These are phyloP conservation scores for Stephanocyclus meneghinianus DNA, from an alignment of 352 stramenopile species.

Conservation along the genomic window DNA sequence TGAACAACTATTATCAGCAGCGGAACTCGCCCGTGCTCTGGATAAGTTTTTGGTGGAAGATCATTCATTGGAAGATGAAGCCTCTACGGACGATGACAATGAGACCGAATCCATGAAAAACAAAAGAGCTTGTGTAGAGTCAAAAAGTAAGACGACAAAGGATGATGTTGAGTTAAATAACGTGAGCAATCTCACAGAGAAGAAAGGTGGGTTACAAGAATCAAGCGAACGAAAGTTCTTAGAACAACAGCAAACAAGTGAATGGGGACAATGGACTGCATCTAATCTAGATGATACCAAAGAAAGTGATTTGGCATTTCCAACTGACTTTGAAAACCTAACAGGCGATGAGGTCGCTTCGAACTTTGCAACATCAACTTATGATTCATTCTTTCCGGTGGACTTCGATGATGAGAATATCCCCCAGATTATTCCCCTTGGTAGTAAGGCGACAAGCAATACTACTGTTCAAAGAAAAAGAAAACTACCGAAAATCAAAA, in stretches of 20 bases:
- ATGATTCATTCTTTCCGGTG: not conserved
- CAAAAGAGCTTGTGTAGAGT: no score
- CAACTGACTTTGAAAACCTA: slow-evolving; percentile 7
- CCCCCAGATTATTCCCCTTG: not conserved
- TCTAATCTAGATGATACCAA: not conserved
- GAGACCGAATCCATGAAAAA: no score
- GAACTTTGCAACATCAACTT: not conserved
- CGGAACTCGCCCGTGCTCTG: slow-evolving; percentile 4
- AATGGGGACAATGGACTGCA: not conserved
- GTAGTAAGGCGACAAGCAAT: not conserved
- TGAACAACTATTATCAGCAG: slow-evolving; percentile 2
- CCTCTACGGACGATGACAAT: no score
- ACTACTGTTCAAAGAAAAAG: not conserved
- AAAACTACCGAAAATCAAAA: slow-evolving; percentile 1
- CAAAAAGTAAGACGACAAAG: no score
- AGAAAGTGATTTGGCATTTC: not conserved
- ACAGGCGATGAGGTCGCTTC: not conserved
- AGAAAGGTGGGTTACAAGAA: no score
- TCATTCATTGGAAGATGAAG: not conserved
- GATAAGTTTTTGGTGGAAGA: slow-evolving; percentile 2
- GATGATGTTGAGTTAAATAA: no score
- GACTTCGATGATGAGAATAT: not conserved
- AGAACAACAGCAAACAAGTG: not conserved
- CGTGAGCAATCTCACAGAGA: no score
- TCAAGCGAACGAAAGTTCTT: no score